Evolutionary conservation across 2,329 filamentous ascomycete species (phyloP).

Genomic region (Capronia coronata): DNA sequence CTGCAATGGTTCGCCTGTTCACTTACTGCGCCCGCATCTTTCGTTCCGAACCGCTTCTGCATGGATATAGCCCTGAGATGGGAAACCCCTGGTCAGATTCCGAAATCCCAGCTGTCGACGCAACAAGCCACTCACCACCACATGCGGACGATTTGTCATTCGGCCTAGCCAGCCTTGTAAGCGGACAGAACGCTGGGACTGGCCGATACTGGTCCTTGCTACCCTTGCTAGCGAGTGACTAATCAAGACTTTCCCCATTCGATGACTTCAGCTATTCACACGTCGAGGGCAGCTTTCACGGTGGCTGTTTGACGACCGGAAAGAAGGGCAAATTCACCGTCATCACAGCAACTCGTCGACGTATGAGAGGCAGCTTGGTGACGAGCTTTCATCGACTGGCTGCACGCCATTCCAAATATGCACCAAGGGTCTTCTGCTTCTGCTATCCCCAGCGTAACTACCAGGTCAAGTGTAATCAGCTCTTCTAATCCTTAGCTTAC

Average conservation of each 20-base stretch:
- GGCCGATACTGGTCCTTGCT: background rate
- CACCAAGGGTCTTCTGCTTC: background rate
- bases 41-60: background rate
- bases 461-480: background rate
- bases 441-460: background rate
- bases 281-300: background rate
- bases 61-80: no score
- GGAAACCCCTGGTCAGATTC: no score
- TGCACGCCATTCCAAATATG: background rate
- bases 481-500: background rate
- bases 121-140: background rate
- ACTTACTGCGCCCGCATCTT: background rate
- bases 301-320: no score
- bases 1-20: background rate
- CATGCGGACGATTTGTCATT: background rate
- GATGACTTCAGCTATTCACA: background rate
- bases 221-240: background rate
- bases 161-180: background rate
- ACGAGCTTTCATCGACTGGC: background rate
- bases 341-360: no score
- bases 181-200: background rate
- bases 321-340: no score
- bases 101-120: no score
- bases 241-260: background rate
- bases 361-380: background rate